Base-by-base conservation (phyloP, 2,329 filamentous ascomycete species). In the Metarhizium album region DNA sequence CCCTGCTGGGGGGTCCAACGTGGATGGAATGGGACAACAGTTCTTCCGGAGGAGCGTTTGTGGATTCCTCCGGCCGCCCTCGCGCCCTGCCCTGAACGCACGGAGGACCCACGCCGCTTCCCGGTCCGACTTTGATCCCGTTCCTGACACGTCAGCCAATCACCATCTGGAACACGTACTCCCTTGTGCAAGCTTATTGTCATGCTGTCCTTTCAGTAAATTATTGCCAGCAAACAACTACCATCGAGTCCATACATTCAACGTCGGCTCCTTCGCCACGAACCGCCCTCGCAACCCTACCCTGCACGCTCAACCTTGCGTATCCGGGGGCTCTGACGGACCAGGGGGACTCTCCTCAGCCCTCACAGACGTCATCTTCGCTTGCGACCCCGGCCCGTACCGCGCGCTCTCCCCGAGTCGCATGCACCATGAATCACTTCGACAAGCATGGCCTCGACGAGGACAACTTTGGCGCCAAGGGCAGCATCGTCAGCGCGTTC, bases 401-500 rank as follows among this genome's bases (percentile, higher is more conserved):
- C 2, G 6, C 20, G 20, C 20, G 16, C 37, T 14, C 16, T 24
- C 23, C 29, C 27, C 5, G 18, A 27, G 37, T 37, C 13, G 33
- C 37, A 20, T 33, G 47, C 50, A 60, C 45, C 40, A 93, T 95
- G 88, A 87, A 93, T 77, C 86, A 85, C 62, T 90, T 85, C 71
- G 74, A 82, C 59, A 77, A 84, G 62, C 76, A 80, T 59, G 50
- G 49, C 50, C 54, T 90, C 59, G 78, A 90, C 62, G 90, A 95
- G 61, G 85, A 86, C 67, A 73, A 80, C 56, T 95, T 95, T 71
- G 86, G 80, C 62, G 83, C 87, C 60, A 84, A 84, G 64, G 75
- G 80, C 51, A 75, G 70, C 67, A 79, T 84, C 52, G 81, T 95
- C 62, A 84, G 84, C 68, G 90, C 91, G 53, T 98, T 98, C 70